These are phyloP conservation scores for Claviceps sp. DNA, from an alignment of 2,329 filamentous ascomycete species.

Conservation along the genomic window DNA sequence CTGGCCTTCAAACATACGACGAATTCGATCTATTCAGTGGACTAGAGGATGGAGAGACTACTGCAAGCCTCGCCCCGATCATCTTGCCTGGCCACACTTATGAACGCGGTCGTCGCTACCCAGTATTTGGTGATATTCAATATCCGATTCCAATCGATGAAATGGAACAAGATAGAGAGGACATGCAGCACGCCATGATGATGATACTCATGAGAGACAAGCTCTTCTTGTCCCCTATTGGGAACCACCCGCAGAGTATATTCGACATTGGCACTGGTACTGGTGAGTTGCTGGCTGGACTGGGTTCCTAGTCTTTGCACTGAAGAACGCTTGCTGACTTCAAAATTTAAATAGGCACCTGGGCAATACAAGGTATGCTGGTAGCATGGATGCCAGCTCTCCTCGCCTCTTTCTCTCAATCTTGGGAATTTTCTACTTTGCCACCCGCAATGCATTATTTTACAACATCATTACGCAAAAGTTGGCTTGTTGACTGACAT, in stretches of 20 bases:
- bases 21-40: conserved; percentile 4
- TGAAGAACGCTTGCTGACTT: neutral
- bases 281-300: conserved; percentile 2
- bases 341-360: conserved; percentile 5
- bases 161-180: conserved; percentile 24
- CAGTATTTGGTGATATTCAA: conserved; percentile 19
- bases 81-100: conserved; percentile 6
- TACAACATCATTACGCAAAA: too few relatives aligned
- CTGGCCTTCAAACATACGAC: conserved; percentile 1
- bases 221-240: conserved; percentile 28
- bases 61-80: conserved; percentile 5
- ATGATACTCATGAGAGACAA: conserved; percentile 20
- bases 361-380: conserved; percentile 6
- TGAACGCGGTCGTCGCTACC: conserved; percentile 15
- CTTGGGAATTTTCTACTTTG: too few relatives aligned
- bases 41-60: conserved; percentile 1
- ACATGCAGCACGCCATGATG: conserved; percentile 26
- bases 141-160: conserved; percentile 27
- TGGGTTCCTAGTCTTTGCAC: neutral
- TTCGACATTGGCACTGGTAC: conserved; percentile 26
- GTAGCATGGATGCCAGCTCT: neutral
- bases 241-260: conserved; percentile 19
- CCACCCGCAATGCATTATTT: too few relatives aligned
- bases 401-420: neutral
- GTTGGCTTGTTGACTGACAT: neutral